Evolutionary conservation across 352 stramenopile species (phyloP), one percentile per base, ranked within the genome.

Genomic region (Peronospora farinosa): DNA sequence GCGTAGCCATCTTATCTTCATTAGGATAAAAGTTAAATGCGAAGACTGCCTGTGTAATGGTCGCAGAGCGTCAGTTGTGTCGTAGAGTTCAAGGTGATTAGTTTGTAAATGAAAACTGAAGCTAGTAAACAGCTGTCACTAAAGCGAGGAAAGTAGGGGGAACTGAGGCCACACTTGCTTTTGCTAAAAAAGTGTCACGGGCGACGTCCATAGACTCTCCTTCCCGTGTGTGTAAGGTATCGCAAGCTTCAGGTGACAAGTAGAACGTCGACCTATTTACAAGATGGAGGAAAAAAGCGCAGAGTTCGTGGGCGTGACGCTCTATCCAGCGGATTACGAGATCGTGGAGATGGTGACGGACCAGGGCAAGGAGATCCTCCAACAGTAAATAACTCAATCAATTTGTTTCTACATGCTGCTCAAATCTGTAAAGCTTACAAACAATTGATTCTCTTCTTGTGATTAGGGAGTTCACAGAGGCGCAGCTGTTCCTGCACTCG

Each of bases 331-430:
- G 44, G 72, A 88, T 63, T 92, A 89, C 38, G 73, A 81, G 59
- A 61, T 68, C 10, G 73, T 94, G 23, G 83, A 91, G 63, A 77
- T 88, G 65, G 63, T 92, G 46, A 85, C 81, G 43, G 78, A 89
- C 38, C 60, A 87, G 50, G 77, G 78, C 60, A 69, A 86, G 39
- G 83, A 94, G 63, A 82, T 89, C 54, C 62, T 85, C 16, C 69
- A 90, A 46, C 72, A 84, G 83, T 94, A 59, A 63, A 12, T 41
- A 28, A 21, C 28, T 13, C 13, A 1, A 8, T 17, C 9, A 33
- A 39, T 28, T 27, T 4, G 25, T 25, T 1, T 1, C 11, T 11
- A 45, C 41, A 42, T 54, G 27, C n/a, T 51, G 23, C 35, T 5
- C 6, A 19, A 56, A 40, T 23, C 6, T 10, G 15, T 27, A 40